Evolutionary conservation across 1,284 basidiomycete genomes (phyloP).

Genomic region (Rhodofomes roseus): DNA sequence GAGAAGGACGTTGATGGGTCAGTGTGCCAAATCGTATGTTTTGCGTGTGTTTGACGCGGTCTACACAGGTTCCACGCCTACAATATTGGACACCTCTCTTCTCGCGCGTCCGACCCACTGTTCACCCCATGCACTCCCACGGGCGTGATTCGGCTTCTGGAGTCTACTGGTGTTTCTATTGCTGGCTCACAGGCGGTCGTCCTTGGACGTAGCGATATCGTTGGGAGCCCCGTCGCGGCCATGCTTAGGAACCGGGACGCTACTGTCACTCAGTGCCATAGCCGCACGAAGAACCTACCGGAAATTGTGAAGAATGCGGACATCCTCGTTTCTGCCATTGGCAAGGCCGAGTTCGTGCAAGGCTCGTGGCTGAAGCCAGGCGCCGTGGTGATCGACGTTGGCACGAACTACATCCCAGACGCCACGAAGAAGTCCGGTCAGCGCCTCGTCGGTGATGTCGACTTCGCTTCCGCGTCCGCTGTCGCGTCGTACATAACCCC

Average conservation of each 20-base stretch:
- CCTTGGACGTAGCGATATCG: constrained; percentile 96
- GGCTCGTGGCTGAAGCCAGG: constrained; percentile 97
- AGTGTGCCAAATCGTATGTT: constrained; percentile 21
- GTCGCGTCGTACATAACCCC: constrained; percentile 93
- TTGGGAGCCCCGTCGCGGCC: constrained; percentile 92
- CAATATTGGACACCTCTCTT: constrained; percentile 95
- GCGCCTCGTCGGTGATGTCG: constrained; percentile 95
- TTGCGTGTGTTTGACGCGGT: background rate
- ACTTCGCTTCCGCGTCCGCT: constrained; percentile 73
- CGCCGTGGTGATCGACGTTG: constrained; percentile 93
- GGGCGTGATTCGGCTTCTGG: constrained; percentile 88
- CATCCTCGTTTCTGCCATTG: constrained; percentile 92
- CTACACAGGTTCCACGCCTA: constrained; percentile 90
- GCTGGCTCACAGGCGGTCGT: constrained; percentile 86
- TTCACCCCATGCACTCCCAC: constrained; percentile 97
- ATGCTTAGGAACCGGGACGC: constrained; percentile 90
- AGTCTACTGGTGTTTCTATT: constrained; percentile 76
- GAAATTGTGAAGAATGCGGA: constrained; percentile 83
- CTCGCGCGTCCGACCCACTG: constrained; percentile 86
- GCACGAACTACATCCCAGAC: constrained; percentile 96
- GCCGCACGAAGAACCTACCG: constrained; percentile 80
- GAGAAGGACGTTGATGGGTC: constrained; percentile 97
- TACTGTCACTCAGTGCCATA: constrained; percentile 98
- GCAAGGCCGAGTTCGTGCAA: constrained; percentile 86
- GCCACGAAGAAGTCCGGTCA: constrained; percentile 92